Base-by-base conservation (phyloP, 2,329 filamentous ascomycete genomes). In the Fusarium sp. region DNA sequence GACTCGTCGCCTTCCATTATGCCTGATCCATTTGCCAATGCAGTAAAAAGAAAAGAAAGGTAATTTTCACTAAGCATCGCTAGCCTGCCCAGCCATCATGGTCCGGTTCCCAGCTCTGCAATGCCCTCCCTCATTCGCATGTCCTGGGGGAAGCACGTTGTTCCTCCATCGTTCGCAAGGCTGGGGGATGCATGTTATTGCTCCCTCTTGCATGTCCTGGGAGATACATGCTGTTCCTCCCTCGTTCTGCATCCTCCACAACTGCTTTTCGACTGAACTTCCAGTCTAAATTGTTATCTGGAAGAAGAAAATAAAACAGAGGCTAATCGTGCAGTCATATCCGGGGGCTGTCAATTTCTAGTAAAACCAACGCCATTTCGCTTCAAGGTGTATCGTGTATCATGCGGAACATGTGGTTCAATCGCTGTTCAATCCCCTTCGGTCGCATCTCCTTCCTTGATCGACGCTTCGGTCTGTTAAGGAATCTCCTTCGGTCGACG, bases 61-160 rank as follows among this genome's bases (percentile, higher is more conserved):
- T 43, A 48, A 65, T 62, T 69, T 64, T 72, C 61, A 66, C 61
- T 41, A 69, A 73, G 64, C 63, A 71, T 74, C 65, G 68, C 66
- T 68, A 57, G 66, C 64, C 72, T 72, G 49, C 71, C 70, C 60
- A 65, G 45, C 53, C 60, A 56, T 46, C 58, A 32, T 53, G 55
- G 60, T 65, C 51, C 59, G 59, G 27, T 69, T 63, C 62, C 56
- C 55, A 41, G 40, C 59, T 48, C 57, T 30, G 28, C 28, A 30
- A 30, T 30, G 28, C 28, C 28, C 28, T 30, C 28, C 28, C 12
- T 28, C 27, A 6, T 28, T 28, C 27, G 27, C 27, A 28, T 28
- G 27, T 28, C 27, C 27, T 27, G 25, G 25, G 25, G 25, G 25
- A 25, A 25, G 25, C 25, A 25, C 25, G 25, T 25, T 25, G 25